Conservation (phyloP, 2,329 filamentous ascomycete genomes). For the Zelopaecilomyces penicillatus region DNA sequence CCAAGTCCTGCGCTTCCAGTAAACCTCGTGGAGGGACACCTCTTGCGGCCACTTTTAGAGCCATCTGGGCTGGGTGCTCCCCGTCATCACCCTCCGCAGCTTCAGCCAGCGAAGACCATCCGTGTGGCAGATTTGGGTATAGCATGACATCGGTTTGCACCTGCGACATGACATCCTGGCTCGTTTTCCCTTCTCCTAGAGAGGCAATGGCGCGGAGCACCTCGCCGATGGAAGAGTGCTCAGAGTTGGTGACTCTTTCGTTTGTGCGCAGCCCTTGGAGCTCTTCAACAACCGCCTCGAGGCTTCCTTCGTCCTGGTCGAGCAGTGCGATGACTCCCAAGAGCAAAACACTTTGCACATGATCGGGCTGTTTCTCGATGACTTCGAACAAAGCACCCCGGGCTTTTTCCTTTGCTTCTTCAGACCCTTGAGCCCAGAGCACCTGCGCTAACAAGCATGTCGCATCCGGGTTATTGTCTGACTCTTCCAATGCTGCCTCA, state of each 20-base stretch:
- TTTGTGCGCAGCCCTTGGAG: slow-evolving; percentile 64
- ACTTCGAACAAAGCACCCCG: slow-evolving; percentile 72
- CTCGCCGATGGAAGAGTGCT: slow-evolving; percentile 63
- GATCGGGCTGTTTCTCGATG: slow-evolving; percentile 63
- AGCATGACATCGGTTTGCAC: slow-evolving; percentile 73
- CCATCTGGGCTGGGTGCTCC: slow-evolving; percentile 61
- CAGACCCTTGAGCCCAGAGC: slow-evolving; percentile 79
- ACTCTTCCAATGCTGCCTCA: slow-evolving; percentile 69
- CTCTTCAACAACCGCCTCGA: slow-evolving; percentile 73
- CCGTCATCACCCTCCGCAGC: slow-evolving; percentile 5
- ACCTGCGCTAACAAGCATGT: slow-evolving; percentile 85
- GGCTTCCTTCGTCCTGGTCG: slow-evolving; percentile 67
- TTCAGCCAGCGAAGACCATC: slow-evolving; percentile 69
- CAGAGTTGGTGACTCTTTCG: slow-evolving; percentile 50
- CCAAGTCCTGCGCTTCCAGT: slow-evolving; percentile 61
- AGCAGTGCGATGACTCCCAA: slow-evolving; percentile 78
- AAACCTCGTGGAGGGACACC: slow-evolving; percentile 64
- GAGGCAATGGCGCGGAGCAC: slow-evolving; percentile 67
- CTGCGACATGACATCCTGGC: slow-evolving; percentile 50
- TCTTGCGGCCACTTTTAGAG: slow-evolving; percentile 67
- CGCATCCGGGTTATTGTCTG: slow-evolving; percentile 67
- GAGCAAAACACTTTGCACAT: slow-evolving; percentile 71
- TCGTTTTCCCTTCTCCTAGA: slow-evolving; percentile 39
- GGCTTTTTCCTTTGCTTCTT: slow-evolving; percentile 65
- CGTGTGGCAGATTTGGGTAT: slow-evolving; percentile 66